Conservation (phyloP, 2,329 filamentous ascomycete genomes). For the Fusarium sp. region DNA sequence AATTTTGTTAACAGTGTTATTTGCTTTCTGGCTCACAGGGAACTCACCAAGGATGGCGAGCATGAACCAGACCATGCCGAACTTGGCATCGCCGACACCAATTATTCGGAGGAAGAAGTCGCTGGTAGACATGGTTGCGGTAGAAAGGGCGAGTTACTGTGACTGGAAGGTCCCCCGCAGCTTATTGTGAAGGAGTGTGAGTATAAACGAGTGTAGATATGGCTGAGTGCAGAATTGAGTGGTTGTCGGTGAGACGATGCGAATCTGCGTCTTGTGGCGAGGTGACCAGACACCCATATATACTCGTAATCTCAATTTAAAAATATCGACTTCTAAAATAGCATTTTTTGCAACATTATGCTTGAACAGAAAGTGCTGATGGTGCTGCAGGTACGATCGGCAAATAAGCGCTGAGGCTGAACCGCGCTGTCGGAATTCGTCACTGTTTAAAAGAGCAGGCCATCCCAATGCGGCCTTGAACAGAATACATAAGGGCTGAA, state of each 20-base stretch:
- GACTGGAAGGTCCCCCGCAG: no score
- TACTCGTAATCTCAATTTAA: neutral
- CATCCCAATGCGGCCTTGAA: neutral
- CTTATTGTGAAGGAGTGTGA: neutral
- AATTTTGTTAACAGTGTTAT: neutral
- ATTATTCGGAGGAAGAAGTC: neutral
- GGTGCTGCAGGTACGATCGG: constrained; percentile 2
- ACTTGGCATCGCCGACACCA: neutral
- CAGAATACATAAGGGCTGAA: neutral
- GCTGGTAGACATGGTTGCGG: neutral
- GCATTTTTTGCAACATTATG: neutral
- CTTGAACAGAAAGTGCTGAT: neutral
- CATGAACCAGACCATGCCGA: constrained; percentile 2
- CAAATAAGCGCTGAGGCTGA: constrained; percentile 3
- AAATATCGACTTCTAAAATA: neutral
- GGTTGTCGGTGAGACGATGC: no score
- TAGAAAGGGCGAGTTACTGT: neutral
- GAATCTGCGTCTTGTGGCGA: rapidly evolving
- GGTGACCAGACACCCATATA: neutral
- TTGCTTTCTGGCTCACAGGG: neutral
- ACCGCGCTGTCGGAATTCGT: neutral
- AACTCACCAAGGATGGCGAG: neutral
- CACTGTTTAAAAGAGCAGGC: neutral
- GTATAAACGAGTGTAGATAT: neutral
- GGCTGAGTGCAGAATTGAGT: neutral